Evolutionary conservation across 2,329 filamentous ascomycete genomes (phyloP).

Genomic region (Alternaria triticina): DNA sequence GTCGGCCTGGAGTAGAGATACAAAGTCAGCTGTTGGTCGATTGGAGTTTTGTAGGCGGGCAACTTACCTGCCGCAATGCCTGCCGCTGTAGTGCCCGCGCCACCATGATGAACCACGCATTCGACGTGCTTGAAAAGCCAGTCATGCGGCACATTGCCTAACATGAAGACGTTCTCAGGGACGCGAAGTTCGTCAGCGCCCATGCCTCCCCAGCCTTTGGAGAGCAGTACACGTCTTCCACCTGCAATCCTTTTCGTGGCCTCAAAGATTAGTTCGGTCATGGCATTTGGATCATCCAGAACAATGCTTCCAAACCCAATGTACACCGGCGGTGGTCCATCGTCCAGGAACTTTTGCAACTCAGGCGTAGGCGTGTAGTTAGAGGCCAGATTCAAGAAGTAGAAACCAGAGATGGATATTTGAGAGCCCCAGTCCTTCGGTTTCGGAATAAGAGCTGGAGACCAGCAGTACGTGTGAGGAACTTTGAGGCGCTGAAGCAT

Average conservation of each 20-base stretch:
- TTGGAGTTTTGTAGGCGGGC: too few species aligned
- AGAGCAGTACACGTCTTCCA: conserved; percentile 58
- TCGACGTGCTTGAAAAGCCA: conserved; percentile 83
- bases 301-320: conserved; percentile 66
- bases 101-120: conserved; percentile 82
- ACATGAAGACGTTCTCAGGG: conserved; percentile 53
- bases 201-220: conserved; percentile 48
- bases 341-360: conserved; percentile 53
- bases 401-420: conserved; percentile 54
- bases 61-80: conserved; percentile 51
- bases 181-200: neutral
- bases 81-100: conserved; percentile 82
- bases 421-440: conserved; percentile 19
- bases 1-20: conserved; percentile 66
- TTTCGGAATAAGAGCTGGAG: conserved; percentile 40
- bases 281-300: conserved; percentile 55
- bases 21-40: conserved; percentile 50
- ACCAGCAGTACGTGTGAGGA: conserved; percentile 57
- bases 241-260: conserved; percentile 45
- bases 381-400: conserved; percentile 49
- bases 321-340: conserved; percentile 60
- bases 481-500: conserved; percentile 48
- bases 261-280: conserved; percentile 56
- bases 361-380: conserved; percentile 49
- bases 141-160: conserved; percentile 79